A percentile compares a stretch with the other conserved stretches of the same genome.
These are phyloP conservation scores for Boletus sensibilis DNA, from an alignment of 768 basidiomycete species.

Conservation along the genomic window DNA sequence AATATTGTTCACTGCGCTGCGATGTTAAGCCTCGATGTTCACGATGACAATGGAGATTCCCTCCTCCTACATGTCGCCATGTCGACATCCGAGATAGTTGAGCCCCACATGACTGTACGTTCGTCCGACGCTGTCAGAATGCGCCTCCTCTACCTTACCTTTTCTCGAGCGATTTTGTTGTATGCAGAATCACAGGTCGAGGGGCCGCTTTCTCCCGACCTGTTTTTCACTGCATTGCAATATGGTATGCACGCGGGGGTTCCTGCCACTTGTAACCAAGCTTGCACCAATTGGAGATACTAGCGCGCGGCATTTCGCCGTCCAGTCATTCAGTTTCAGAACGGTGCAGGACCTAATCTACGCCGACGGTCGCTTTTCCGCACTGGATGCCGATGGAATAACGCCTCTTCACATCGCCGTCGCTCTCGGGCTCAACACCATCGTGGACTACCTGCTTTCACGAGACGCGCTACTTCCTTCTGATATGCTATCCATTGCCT, in stretches of 20 bases:
- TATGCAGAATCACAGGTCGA: background rate
- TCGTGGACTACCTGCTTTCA: background rate
- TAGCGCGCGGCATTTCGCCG: background rate
- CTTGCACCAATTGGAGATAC: background rate
- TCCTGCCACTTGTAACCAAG: background rate
- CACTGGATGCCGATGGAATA: background rate
- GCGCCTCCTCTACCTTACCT: background rate
- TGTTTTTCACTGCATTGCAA: background rate
- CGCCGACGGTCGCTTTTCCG: background rate
- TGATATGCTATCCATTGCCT: background rate
- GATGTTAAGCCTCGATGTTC: background rate
- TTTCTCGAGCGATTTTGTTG: background rate
- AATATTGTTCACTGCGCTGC: background rate
- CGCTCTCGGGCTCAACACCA: background rate
- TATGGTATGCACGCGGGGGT: background rate
- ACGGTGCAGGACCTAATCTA: background rate
- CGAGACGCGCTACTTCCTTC: background rate
- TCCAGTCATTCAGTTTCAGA: background rate
- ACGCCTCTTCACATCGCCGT: background rate
- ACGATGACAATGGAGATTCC: background rate
- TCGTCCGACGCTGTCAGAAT: background rate
- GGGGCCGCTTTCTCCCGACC: background rate
- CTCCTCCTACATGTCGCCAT: background rate
- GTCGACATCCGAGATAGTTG: background rate
- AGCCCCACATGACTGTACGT: too few species aligned